Base-by-base conservation (phyloP, 805 yeast genomes). In the Zygosaccharomyces lentus region DNA sequence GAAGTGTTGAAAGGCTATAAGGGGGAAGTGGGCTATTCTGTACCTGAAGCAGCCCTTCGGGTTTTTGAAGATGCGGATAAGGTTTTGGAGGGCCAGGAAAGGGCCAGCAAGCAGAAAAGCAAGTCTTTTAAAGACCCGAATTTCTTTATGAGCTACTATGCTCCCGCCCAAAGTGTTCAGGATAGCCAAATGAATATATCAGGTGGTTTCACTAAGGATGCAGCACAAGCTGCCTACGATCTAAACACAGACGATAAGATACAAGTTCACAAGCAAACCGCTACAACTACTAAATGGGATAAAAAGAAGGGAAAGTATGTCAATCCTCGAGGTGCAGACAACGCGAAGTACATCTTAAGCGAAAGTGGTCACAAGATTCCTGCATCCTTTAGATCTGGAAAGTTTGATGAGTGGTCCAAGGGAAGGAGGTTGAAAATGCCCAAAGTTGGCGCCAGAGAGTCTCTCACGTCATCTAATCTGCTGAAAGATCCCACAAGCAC, bases 291-390 rank as follows among this genome's bases (percentile, higher is more conserved):
- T 75, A 77, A 79, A 62, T 91, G 99, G 99, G 97, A 91, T 69
- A 86, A 78, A 67, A 87, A 88, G 77, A 84, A 86, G 66, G 93
- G 95, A 59, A 88, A 88, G 54, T 91, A 87, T 66, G 77, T 90
- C 61, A 87, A 87, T 64, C 74, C 87, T 15, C 82, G 78, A 58
- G 87, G 93, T 52, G 72, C 82, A 16, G 95, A 87, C 59, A 66
- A 66, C 39, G 78, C 83, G 68, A 90, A 87, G 69, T 91, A 75
- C 67, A 93, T 93, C 58, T 83, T 88, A 53, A 95, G 98, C 51
- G 99, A 93, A 65, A 83, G 87, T 65, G 99, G 99, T 6, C 89
- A 84, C 57, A 80, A 78, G 62, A 80, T 93, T 40, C 96, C 98
- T 6, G 98, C 99, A 1, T 76, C 93, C 10, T 88, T 82, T 69